Conservation (phyloP, 2,329 filamentous ascomycete genomes). For the Penicillium crustosum region DNA sequence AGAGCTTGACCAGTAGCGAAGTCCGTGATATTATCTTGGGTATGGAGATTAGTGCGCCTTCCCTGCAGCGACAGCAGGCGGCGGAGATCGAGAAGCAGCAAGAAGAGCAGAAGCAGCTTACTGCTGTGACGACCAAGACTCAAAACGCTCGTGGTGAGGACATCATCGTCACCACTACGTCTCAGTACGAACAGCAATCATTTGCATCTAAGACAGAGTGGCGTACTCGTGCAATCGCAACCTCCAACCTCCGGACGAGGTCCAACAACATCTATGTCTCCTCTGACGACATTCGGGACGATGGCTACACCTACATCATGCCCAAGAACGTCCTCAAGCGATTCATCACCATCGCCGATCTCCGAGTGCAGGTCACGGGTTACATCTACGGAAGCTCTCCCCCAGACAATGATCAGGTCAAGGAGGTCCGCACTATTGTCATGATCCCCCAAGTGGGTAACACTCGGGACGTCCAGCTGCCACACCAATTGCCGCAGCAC, state of each 20-base stretch:
- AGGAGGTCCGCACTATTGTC: constrained; percentile 94
- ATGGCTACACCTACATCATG: constrained; percentile 96
- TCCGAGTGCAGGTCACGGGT: constrained; percentile 92
- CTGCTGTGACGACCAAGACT: constrained; percentile 95
- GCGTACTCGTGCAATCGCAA: constrained; percentile 94
- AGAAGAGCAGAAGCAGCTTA: constrained; percentile 93
- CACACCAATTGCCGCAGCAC: constrained; percentile 85
- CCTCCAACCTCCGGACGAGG: constrained; percentile 87
- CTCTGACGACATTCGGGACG: constrained; percentile 86
- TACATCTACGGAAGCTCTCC: constrained; percentile 93
- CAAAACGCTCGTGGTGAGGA: constrained; percentile 97
- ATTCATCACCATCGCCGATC: constrained; percentile 95
- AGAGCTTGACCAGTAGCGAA: constrained; percentile 93
- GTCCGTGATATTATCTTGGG: constrained; percentile 97
- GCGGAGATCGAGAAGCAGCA: constrained; percentile 99
- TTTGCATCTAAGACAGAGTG: constrained; percentile 99
- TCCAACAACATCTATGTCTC: constrained; percentile 99
- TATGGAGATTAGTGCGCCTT: constrained; percentile 99
- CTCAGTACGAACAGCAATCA: constrained; percentile 94
- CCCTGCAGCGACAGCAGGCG: constrained; percentile 96
- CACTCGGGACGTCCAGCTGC: constrained; percentile 85
- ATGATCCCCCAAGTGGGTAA: constrained; percentile 97
- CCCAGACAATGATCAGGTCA: constrained; percentile 92
- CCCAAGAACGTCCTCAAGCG: constrained; percentile 98
- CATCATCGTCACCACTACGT: constrained; percentile 97